Evolutionary conservation across 495 filamentous ascomycete genomes (phyloP).

Genomic region (Penicillium bovifimosum): DNA sequence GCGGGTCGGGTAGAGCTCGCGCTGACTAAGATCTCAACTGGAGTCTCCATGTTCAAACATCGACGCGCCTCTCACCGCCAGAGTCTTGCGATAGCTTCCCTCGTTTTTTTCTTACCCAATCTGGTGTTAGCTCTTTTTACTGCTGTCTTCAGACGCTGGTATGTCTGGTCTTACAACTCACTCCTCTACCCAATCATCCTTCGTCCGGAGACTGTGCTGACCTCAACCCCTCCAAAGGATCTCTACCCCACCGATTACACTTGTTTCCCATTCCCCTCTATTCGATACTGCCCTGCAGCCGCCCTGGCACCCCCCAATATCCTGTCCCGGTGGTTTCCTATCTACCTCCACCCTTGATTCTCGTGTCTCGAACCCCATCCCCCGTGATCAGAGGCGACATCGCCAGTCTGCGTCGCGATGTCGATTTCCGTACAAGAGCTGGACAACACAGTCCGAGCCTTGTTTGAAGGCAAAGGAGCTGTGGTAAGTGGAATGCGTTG

Average conservation of each 20-base stretch:
- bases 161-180: neutral
- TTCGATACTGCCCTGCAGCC: constrained; percentile 8
- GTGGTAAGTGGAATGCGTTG: constrained; percentile 51
- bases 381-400: constrained; percentile 25
- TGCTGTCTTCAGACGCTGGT: neutral
- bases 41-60: constrained; percentile 2
- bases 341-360: constrained; percentile 5
- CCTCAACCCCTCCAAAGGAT: constrained; percentile 31
- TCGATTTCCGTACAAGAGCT: constrained; percentile 80
- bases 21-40: constrained; percentile 19
- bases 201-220: constrained; percentile 6
- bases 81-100: constrained; percentile 13
- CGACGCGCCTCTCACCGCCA: constrained; percentile 31
- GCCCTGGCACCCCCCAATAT: constrained; percentile 7
- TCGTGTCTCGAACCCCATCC: constrained; percentile 14
- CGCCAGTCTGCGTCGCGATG: constrained; percentile 45
- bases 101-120: constrained; percentile 9
- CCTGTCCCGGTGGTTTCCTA: constrained; percentile 3
- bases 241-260: constrained; percentile 22
- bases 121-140: constrained; percentile 1
- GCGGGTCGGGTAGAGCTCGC: neutral
- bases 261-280: constrained; percentile 1
- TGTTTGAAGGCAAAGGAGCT: constrained; percentile 93
- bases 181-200: constrained; percentile 8
- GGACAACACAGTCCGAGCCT: constrained; percentile 90